Percentiles rank a stretch among this genome's conserved stretches.
Conservation (phyloP, 1,284 basidiomycete species). For the Agaricales sp. region DNA sequence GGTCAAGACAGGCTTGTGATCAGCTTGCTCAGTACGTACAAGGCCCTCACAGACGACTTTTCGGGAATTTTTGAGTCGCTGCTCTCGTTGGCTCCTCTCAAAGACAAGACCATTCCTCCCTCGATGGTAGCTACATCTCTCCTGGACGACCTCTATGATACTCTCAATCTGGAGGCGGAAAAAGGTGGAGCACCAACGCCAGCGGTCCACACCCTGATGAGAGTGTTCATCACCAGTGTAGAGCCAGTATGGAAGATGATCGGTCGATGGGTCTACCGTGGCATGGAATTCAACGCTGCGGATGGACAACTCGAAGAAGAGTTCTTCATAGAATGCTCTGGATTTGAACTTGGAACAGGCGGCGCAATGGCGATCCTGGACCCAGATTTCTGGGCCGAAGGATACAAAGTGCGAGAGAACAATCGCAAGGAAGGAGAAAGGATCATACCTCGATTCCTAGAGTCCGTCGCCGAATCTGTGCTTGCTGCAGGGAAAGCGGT, state of each 20-base stretch:
- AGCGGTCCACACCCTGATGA: conserved; percentile 43
- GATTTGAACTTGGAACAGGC: conserved; percentile 34
- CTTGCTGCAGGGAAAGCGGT: conserved; percentile 72
- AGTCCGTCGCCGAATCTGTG: conserved; percentile 44
- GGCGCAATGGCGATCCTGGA: conserved; percentile 39
- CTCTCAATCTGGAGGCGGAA: conserved; percentile 42
- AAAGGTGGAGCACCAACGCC: background rate
- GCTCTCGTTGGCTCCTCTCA: conserved; percentile 16
- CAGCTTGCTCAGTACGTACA: conserved; percentile 59
- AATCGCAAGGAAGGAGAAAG: conserved; percentile 17
- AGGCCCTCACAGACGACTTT: conserved; percentile 45
- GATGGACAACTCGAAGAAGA: conserved; percentile 50
- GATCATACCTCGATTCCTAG: conserved; percentile 47
- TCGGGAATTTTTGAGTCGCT: conserved; percentile 46
- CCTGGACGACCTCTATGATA: conserved; percentile 51
- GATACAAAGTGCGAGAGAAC: conserved; percentile 47
- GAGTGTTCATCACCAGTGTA: conserved; percentile 51
- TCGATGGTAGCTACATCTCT: conserved; percentile 22
- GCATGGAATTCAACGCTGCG: conserved; percentile 18
- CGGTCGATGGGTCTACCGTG: conserved; percentile 60
- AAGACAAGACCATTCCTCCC: background rate
- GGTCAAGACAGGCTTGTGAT: conserved; percentile 14
- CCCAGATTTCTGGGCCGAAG: conserved; percentile 76
- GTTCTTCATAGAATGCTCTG: conserved; percentile 73
- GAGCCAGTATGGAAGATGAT: conserved; percentile 71